Conservation (phyloP, 2,329 filamentous ascomycete species). For the Scedosporium aurantiacum region DNA sequence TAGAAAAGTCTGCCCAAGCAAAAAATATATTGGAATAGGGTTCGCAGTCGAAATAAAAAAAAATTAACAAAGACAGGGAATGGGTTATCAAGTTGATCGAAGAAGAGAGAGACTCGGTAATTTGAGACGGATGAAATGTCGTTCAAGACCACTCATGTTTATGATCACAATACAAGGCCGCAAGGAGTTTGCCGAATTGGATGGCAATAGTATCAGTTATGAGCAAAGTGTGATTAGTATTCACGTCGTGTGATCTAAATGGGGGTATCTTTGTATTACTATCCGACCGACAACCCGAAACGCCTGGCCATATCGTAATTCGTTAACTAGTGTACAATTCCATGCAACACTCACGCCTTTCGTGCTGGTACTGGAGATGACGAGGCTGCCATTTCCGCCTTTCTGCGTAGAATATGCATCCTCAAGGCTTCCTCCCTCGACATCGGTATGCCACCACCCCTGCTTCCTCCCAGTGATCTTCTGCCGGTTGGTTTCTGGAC, state of each 20-base stretch:
- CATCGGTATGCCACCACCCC: not conserved
- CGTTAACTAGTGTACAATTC: too few species aligned
- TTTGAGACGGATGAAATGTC: too few species aligned
- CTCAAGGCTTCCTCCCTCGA: not conserved
- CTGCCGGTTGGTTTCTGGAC: not conserved
- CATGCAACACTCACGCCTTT: not conserved
- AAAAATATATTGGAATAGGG: not conserved
- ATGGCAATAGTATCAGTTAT: not conserved
- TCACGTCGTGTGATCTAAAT: not conserved
- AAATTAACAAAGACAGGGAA: not conserved
- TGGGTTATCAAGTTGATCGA: too few species aligned
- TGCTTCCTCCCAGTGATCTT: not conserved
- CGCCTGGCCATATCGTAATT: too few species aligned
- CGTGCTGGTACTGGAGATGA: not conserved
- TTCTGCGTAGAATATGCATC: not conserved
- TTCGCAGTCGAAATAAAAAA: not conserved
- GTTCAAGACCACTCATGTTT: not conserved
- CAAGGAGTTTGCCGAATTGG: not conserved
- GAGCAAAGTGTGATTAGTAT: not conserved
- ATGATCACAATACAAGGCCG: not conserved
- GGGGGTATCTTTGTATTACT: not conserved
- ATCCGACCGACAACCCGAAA: too few species aligned
- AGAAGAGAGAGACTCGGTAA: too few species aligned
- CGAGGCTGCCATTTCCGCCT: not conserved
- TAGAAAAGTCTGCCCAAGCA: slow-evolving; percentile 5